Percentiles rank a stretch among this genome's conserved stretches.
These are phyloP conservation scores for Colletotrichum falcatum DNA, from an alignment of 2,329 filamentous ascomycete genomes.

Conservation along the genomic window DNA sequence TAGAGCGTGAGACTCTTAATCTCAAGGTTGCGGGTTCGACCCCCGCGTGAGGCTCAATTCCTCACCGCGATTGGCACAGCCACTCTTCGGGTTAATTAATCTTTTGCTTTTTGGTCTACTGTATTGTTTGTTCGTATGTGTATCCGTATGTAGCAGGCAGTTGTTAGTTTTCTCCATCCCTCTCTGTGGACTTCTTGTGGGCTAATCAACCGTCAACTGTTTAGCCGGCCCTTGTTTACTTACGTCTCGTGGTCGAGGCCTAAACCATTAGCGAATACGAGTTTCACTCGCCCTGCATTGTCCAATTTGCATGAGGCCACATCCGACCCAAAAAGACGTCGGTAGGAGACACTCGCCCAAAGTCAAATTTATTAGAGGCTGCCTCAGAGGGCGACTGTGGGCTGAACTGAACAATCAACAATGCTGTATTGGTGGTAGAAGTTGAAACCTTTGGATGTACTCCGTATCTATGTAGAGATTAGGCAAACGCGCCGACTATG, in stretches of 20 bases:
- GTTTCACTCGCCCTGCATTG: not conserved
- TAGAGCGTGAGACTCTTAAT: conserved; percentile 80
- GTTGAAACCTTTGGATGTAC: not conserved
- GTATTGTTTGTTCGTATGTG: no score
- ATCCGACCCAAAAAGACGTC: not conserved
- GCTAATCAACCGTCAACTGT: not conserved
- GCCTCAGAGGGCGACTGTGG: not conserved
- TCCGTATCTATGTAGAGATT: conserved; percentile 40
- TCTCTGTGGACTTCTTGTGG: not conserved
- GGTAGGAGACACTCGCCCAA: not conserved
- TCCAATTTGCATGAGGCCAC: not conserved
- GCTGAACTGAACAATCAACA: not conserved
- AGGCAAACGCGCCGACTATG: conserved; percentile 79
- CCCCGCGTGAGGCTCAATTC: conserved; percentile 46
- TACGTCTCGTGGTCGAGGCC: not conserved
- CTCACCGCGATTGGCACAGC: conserved; percentile 33
- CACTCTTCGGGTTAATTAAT: conserved; percentile 15
- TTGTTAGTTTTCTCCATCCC: no score
- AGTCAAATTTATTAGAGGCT: not conserved
- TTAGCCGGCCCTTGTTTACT: not conserved
- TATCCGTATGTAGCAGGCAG: not conserved
- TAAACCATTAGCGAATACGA: not conserved
- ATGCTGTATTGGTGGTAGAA: not conserved
- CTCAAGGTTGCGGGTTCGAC: conserved; percentile 44
- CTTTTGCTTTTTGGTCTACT: conserved; percentile 14